These are phyloP conservation scores for Talaromyces stipitatus DNA, from an alignment of 495 filamentous ascomycete genomes.

Conservation along the genomic window DNA sequence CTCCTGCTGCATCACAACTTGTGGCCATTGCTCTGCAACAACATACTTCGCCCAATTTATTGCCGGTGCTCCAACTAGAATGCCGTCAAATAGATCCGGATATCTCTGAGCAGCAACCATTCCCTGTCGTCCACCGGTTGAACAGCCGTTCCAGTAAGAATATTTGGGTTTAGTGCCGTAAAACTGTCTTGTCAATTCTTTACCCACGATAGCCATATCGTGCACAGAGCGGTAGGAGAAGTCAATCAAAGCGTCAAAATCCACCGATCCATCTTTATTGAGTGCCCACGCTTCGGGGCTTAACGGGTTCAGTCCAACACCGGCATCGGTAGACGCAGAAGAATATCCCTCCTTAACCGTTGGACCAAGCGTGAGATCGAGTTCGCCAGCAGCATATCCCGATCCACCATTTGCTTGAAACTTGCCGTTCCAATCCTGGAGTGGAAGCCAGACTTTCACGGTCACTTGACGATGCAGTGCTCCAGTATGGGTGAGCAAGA, in stretches of 20 bases:
- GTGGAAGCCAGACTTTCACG: slow-evolving; percentile 29
- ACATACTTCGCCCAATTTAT: slow-evolving; percentile 32
- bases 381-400: slow-evolving; percentile 27
- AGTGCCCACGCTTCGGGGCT: slow-evolving; percentile 27
- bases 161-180: slow-evolving; percentile 15
- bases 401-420: slow-evolving; percentile 37
- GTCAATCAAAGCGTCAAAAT: slow-evolving; percentile 29
- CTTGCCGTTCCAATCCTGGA: slow-evolving; percentile 32
- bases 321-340: slow-evolving; percentile 29
- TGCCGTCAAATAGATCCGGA: slow-evolving; percentile 49
- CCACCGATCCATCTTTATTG: slow-evolving; percentile 29
- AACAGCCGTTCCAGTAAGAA: slow-evolving; percentile 42
- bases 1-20: slow-evolving; percentile 19
- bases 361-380: slow-evolving; percentile 12
- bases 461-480: slow-evolving; percentile 26
- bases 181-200: slow-evolving; percentile 9
- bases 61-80: slow-evolving; percentile 44
- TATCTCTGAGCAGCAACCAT: slow-evolving; percentile 35
- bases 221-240: slow-evolving; percentile 30
- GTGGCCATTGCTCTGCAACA: slow-evolving; percentile 11
- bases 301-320: neutral
- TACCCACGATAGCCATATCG: slow-evolving; percentile 18
- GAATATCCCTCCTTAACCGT: slow-evolving; percentile 24
- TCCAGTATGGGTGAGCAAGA: slow-evolving; percentile 37
- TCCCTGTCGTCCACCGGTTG: slow-evolving; percentile 39